Conservation (phyloP, 768 basidiomycete species). For the Russula foetens region DNA sequence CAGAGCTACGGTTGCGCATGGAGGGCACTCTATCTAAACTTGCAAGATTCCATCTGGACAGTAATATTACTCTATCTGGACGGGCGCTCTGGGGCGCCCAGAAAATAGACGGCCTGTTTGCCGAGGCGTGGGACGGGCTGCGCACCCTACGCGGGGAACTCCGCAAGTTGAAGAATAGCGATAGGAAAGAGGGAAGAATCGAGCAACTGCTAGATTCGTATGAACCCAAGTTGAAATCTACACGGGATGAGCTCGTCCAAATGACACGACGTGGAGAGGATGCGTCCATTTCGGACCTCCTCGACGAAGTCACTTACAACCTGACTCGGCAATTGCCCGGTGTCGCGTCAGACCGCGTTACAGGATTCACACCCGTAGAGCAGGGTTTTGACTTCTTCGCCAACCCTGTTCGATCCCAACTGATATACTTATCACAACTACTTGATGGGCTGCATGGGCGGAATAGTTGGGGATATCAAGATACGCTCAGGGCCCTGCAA, state of each 20-base stretch:
- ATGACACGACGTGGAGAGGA: too few species aligned
- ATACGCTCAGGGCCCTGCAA: background rate
- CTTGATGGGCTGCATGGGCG: background rate
- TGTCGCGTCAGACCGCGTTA: background rate
- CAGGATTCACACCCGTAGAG: background rate
- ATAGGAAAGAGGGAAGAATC: too few species aligned
- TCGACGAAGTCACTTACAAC: background rate
- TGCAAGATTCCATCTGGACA: background rate
- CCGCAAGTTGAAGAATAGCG: too few species aligned
- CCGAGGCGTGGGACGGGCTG: background rate
- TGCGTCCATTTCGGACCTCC: too few species aligned
- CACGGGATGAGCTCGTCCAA: too few species aligned
- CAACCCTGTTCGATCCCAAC: background rate
- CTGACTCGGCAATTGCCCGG: slow-evolving; percentile 8
- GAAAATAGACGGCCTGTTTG: slow-evolving; percentile 3
- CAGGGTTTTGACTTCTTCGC: background rate
- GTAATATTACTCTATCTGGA: background rate
- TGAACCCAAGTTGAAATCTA: background rate
- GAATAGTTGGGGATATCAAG: background rate
- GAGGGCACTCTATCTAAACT: background rate
- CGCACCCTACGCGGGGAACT: too few species aligned
- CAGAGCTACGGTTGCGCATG: background rate
- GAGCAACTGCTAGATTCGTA: background rate
- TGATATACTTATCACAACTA: background rate
- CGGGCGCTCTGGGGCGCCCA: background rate